phyloP scores from a whole-genome alignment of 371 early-diverging fungal genomes.

The Rhizomucor miehei region DNA sequence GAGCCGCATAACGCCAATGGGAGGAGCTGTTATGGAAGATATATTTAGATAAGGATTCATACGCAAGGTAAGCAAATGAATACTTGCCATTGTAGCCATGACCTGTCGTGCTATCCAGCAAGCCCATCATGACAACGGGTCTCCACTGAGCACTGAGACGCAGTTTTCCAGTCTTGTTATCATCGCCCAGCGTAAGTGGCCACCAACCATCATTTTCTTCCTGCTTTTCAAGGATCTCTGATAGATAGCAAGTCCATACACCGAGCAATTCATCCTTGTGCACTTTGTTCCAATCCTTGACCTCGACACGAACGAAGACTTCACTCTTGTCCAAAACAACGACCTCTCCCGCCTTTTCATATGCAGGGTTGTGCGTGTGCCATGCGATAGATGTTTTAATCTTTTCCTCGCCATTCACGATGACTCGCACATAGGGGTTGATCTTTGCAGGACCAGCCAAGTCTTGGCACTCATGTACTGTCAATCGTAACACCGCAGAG shows the following conservation, averaged over 20 bases:
- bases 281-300: slow-evolving; percentile 35
- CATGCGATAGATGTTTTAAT: slow-evolving; percentile 42
- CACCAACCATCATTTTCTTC: slow-evolving; percentile 47
- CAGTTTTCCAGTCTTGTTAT: slow-evolving; percentile 25
- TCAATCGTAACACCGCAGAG: slow-evolving; percentile 51
- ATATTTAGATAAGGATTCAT: no score
- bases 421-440: slow-evolving; percentile 45
- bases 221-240: slow-evolving; percentile 32
- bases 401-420: slow-evolving; percentile 43
- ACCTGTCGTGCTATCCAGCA: slow-evolving; percentile 32
- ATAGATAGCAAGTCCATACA: slow-evolving; percentile 34
- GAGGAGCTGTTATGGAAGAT: slow-evolving; percentile 29
- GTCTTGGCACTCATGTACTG: slow-evolving; percentile 51
- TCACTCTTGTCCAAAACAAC: slow-evolving; percentile 42
- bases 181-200: slow-evolving; percentile 17
- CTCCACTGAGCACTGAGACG: slow-evolving; percentile 56
- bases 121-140: slow-evolving; percentile 47
- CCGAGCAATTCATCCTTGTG: slow-evolving; percentile 36
- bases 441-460: slow-evolving; percentile 29
- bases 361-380: slow-evolving; percentile 44
- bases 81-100: slow-evolving; percentile 38
- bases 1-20: slow-evolving; percentile 81
- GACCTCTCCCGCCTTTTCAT: slow-evolving; percentile 42
- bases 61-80: background rate
- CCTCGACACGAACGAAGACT: slow-evolving; percentile 29